These are phyloP conservation scores for Colletotrichum cereale DNA, from an alignment of 2,329 filamentous ascomycete genomes.

Conservation along the genomic window DNA sequence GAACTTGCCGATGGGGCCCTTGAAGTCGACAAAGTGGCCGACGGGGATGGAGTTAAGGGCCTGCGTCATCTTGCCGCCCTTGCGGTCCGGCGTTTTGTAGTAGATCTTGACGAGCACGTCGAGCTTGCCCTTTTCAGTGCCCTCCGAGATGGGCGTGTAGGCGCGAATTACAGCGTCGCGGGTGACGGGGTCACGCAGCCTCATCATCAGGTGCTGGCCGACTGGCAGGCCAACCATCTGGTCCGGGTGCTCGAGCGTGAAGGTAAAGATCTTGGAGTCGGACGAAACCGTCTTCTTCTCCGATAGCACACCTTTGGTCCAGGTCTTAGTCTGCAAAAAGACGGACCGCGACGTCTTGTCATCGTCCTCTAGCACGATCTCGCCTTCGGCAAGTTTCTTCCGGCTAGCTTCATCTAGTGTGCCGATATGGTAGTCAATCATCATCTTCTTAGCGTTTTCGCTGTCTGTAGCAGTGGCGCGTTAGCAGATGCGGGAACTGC, in stretches of 20 bases:
- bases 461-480: slow-evolving; percentile 71
- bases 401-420: slow-evolving; percentile 72
- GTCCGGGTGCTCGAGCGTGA: slow-evolving; percentile 77
- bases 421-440: slow-evolving; percentile 87
- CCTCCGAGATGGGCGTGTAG: slow-evolving; percentile 86
- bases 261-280: slow-evolving; percentile 86
- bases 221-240: slow-evolving; percentile 83
- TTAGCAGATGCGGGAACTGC: neutral
- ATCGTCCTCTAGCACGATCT: slow-evolving; percentile 53
- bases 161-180: slow-evolving; percentile 82
- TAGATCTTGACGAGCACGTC: slow-evolving; percentile 89
- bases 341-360: slow-evolving; percentile 58
- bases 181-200: slow-evolving; percentile 78
- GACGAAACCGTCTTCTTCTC: slow-evolving; percentile 77
- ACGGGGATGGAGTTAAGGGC: slow-evolving; percentile 80
- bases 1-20: slow-evolving; percentile 89
- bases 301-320: slow-evolving; percentile 80
- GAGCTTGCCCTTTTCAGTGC: slow-evolving; percentile 69
- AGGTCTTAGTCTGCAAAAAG: slow-evolving; percentile 79
- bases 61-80: slow-evolving; percentile 85
- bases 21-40: slow-evolving; percentile 83
- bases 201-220: slow-evolving; percentile 90
- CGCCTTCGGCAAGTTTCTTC: slow-evolving; percentile 63
- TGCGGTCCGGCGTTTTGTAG: slow-evolving; percentile 65
- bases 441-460: slow-evolving; percentile 92